Evolutionary conservation across 2,329 filamentous ascomycete genomes (phyloP).

Genomic region (Tolypocladium ovalisporum): DNA sequence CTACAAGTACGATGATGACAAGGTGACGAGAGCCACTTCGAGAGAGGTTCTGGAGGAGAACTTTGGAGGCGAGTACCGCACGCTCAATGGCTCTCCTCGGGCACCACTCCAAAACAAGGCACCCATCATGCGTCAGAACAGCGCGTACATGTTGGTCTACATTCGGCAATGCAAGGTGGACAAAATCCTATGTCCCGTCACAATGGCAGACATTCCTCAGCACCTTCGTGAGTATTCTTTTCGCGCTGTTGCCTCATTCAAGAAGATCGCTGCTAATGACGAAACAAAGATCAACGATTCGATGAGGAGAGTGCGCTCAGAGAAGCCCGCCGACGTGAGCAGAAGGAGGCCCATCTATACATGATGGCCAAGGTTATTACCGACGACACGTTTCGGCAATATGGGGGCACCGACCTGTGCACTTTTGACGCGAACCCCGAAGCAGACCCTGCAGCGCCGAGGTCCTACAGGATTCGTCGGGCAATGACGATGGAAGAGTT

Average conservation of each 20-base stretch:
- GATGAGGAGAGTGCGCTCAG: conserved; percentile 70
- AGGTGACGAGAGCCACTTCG: conserved; percentile 86
- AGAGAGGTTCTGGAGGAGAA: conserved; percentile 93
- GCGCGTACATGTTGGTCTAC: conserved; percentile 98
- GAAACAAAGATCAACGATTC: conserved; percentile 51
- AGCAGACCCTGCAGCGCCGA: conserved; percentile 59
- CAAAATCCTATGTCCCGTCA: conserved; percentile 65
- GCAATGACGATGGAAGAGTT: conserved; percentile 70
- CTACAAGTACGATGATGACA: conserved; percentile 95
- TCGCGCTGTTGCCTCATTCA: neutral
- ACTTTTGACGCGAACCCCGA: conserved; percentile 54
- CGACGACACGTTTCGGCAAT: conserved; percentile 67
- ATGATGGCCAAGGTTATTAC: conserved; percentile 75
- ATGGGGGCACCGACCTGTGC: conserved; percentile 76
- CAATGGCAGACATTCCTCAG: conserved; percentile 65
- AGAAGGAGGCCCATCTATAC: conserved; percentile 90
- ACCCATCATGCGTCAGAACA: conserved; percentile 57
- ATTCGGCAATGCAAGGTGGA: conserved; percentile 82
- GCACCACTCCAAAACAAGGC: conserved; percentile 41
- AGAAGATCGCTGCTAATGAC: conserved; percentile 7
- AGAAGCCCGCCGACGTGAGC: conserved; percentile 73
- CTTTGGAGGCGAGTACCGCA: conserved; percentile 76
- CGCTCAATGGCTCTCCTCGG: conserved; percentile 35
- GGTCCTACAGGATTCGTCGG: conserved; percentile 60
- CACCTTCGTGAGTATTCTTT: conserved; percentile 56